Base-by-base conservation (phyloP, 1,284 basidiomycete genomes). In the Sporisorium sorghi region DNA sequence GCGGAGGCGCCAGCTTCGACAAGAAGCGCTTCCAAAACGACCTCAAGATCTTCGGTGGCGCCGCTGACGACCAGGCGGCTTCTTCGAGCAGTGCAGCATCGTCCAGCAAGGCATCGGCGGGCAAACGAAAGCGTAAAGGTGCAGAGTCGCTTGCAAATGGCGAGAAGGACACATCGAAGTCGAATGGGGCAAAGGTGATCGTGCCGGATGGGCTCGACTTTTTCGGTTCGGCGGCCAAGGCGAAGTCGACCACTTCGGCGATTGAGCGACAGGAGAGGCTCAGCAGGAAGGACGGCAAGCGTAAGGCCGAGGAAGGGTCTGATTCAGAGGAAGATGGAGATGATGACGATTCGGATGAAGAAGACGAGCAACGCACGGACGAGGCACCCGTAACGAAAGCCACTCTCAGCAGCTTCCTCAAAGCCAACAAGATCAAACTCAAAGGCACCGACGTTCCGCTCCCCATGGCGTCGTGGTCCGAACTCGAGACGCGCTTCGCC, bases 21-120 rank as follows among this genome's bases (percentile, higher is more conserved):
- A 93, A 92, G 85, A 87, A 87, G 28, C 87, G 89, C 32, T 95
- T 93, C 85, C 87, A 89, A 74, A 85, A 86, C 1, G 92, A 95
- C 82, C 88, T 93, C 19, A 85, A 88, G 28, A 85, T 93, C 5
- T 96, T 97, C 85, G 87, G 59, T 85, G 87, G 59, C 12, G 47
- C 47, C 32, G 47, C 47, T 37, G 57, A 58, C 24, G 55, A 54
- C 12, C 21, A 43, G 24, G 58, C 51, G 24, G 58, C 47, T 39
- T 53, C 42, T 23, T 28, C 19, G 5, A 39, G 48, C 23, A 52
- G 51, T 5, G 50, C 63, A 3, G 26, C 55, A 7, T 35, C 51
- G 0, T 33, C 32, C 33, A 30, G 42, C 44, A 50, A 23, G 7
- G 8, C 11, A 3, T 28, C 24, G n/a, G 21, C 35, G 12, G 7